These are phyloP conservation scores for Naganishia friedmannii DNA, from an alignment of 768 basidiomycete genomes.

Conservation along the genomic window DNA sequence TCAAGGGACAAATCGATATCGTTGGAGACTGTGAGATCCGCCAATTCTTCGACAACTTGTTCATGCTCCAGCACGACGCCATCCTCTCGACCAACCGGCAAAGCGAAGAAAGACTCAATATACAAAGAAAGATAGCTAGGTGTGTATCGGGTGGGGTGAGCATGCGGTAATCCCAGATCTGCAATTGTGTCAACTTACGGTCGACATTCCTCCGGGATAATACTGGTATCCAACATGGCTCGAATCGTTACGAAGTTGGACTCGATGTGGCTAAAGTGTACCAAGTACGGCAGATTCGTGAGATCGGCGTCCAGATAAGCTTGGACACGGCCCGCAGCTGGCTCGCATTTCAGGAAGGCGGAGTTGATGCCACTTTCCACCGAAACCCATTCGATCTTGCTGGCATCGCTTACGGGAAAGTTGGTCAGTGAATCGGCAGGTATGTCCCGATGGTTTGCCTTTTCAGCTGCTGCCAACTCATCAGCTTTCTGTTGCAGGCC, in stretches of 20 bases:
- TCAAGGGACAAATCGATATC: constrained; percentile 67
- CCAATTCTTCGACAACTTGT: constrained; percentile 83
- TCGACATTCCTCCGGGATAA: constrained; percentile 69
- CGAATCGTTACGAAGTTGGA: constrained; percentile 87
- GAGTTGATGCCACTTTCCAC: constrained; percentile 57
- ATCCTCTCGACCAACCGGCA: constrained; percentile 68
- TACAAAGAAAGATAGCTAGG: constrained; percentile 77
- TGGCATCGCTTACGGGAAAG: constrained; percentile 83
- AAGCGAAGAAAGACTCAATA: constrained; percentile 77
- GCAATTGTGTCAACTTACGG: no score
- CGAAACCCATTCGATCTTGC: constrained; percentile 85
- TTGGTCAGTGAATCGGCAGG: constrained; percentile 73
- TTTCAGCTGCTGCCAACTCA: constrained; percentile 75
- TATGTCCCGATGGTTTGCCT: constrained; percentile 76
- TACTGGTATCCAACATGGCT: constrained; percentile 71
- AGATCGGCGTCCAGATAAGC: constrained; percentile 69
- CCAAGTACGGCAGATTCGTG: constrained; percentile 71
- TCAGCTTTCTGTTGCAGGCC: constrained; percentile 70
- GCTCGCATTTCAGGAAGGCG: constrained; percentile 33
- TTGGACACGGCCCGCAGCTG: constrained; percentile 55
- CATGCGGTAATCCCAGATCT: not conserved
- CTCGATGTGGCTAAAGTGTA: constrained; percentile 91
- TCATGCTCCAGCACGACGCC: constrained; percentile 72
- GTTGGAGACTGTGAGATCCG: constrained; percentile 83
- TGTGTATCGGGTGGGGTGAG: not conserved